phyloP scores from a whole-genome alignment of 768 basidiomycete species.

The Podaxis sp. region DNA sequence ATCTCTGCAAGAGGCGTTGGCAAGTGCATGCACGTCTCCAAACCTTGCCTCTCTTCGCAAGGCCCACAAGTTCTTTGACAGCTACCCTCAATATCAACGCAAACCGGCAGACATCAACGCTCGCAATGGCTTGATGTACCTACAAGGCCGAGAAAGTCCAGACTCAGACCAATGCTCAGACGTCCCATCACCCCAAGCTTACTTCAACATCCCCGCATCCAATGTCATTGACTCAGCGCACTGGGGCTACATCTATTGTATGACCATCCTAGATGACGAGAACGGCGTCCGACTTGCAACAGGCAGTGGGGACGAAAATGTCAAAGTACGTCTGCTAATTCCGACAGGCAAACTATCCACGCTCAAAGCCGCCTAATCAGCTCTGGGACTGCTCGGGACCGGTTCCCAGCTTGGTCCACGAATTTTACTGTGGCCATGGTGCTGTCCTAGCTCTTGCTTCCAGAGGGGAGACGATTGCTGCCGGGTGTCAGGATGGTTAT shows the following conservation, averaged over 20 bases:
- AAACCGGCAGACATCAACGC: constrained; percentile 69
- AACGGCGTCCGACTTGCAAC: constrained; percentile 59
- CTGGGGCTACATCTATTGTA: constrained; percentile 91
- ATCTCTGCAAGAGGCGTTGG: constrained; percentile 20
- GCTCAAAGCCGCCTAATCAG: constrained; percentile 32
- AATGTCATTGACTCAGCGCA: constrained; percentile 90
- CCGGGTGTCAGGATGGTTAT: constrained; percentile 92
- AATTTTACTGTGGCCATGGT: constrained; percentile 71
- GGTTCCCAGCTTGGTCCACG: constrained; percentile 50
- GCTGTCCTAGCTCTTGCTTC: constrained; percentile 82
- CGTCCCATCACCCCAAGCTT: constrained; percentile 32
- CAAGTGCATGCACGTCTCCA: constrained; percentile 39
- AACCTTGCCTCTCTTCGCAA: constrained; percentile 37
- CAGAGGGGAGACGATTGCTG: constrained; percentile 80
- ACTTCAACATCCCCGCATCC: constrained; percentile 56
- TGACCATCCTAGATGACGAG: constrained; percentile 41
- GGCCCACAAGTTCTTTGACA: constrained; percentile 91
- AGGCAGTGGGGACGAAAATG: constrained; percentile 87
- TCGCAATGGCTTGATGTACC: constrained; percentile 44
- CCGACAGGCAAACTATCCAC: neutral
- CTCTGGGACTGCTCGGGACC: constrained; percentile 62
- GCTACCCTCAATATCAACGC: constrained; percentile 73
- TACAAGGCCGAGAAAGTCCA: constrained; percentile 29
- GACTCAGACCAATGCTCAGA: constrained; percentile 30
- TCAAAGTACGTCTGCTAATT: constrained; percentile 58